Evolutionary conservation across 192 early-diverging fungal genomes (phyloP), one percentile per base, ranked within the genome.

Genomic region (Kickxella alabastrina): DNA sequence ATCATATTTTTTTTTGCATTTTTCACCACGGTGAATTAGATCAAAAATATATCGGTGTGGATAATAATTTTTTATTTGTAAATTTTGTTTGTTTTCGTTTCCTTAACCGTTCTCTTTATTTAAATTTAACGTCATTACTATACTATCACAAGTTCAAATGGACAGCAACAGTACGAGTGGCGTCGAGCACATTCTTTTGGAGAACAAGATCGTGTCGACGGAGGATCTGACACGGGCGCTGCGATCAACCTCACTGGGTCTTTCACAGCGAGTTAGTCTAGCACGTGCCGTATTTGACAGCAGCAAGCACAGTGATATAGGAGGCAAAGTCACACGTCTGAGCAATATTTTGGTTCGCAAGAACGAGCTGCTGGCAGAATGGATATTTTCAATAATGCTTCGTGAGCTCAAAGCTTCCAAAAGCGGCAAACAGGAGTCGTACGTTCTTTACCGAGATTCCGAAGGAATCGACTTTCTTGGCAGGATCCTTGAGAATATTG

Each of bases 221-320:
- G 70, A 66, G 52, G 70, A 66, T 19, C 57, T 74, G 44, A 66
- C 63, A 10, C 64, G 59, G 31, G 41, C 70, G 15, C 59, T 74
- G 29, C 53, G 55, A 15, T 35, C 59, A 1, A 43, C 54, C 27
- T 40, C 54, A 27, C 43, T 57, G 34, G 47, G 63, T 3, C 43
- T 62, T 2, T 45, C 49, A 36, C 50, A 74, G 18, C 57, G 59
- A 3, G 46, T 65, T 3, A 41, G 54, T 9, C 46, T 74, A 10
- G 70, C 70, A 10, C 61, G 63, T 54, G 59, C 59, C 0, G 49
- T 74, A 28, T 58, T 74, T 28, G 70, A 66, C 26, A 29, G 49
- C 32, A 61, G 53, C 38, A 54, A 27, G n/a, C 23, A 31, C 26
- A 38, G 31, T 18, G 48, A 35, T n/a, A 7, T 38, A 18, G 4